Base-by-base conservation (phyloP, 2,329 filamentous ascomycete genomes). In the Ascochyta rabiei region DNA sequence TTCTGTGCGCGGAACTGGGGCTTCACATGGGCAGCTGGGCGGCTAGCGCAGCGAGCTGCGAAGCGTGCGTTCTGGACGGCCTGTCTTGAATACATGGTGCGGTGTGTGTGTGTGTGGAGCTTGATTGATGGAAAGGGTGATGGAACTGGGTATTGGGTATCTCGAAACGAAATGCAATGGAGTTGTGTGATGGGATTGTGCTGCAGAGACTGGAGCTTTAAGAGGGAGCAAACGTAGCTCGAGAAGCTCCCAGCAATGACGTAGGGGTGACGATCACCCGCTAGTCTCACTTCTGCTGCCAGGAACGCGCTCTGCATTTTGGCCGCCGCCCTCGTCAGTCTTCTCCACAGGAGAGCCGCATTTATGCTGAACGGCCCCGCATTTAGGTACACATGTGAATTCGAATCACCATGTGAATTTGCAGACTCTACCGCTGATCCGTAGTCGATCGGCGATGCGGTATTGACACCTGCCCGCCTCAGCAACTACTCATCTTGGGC, bases 81-180 rank as follows among this genome's bases (percentile, higher is more conserved):
- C 58, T 71, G 68, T 70, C 68, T 72, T 37, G 69, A 69, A 43
- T 73, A 57, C 71, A 74, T 74, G n/a, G n/a, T 42, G 41, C 6
- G 21, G 4, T 38, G 48, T 44, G 16, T 43, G 46, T 43, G 43
- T 48, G 45, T 28, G 26, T 41, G 16, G 39, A 33, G 37, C 41
- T 39, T 31, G 55, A 57, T 62, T 59, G 56, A 44, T 28, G 6
- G 33, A 6, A 13, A 24, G 9, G n/a, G n/a, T 40, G 48, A 31
- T 19, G 21, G 6, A 43, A 49, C 26, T 13, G 34, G 30, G 33
- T 43, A 26, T 15, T 15, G 33, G 38, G 37, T 46, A 38, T 50
- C 46, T 50, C n/a, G 16, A 30, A 43, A 38, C 21, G 28, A 53
- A 51, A 37, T 43, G 48, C 40, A 24, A 44, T 40, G 38, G 13